These are phyloP conservation scores for Carnegiea gigantea DNA, from an alignment of 179 eudicot genomes.

Conservation along the genomic window DNA sequence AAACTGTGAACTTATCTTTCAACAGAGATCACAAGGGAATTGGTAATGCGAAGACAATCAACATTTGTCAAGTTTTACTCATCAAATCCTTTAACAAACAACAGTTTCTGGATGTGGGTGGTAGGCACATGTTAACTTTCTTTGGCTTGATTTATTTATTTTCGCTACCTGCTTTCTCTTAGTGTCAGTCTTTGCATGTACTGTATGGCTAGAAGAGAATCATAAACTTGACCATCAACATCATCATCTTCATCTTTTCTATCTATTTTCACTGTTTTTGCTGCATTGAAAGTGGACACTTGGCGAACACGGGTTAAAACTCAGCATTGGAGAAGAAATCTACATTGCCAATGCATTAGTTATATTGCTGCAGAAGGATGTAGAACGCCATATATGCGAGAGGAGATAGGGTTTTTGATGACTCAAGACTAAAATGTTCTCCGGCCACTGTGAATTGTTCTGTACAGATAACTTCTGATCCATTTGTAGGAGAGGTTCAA, in stretches of 20 bases:
- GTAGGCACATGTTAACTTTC: conserved; percentile 39
- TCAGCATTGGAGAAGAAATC: background rate
- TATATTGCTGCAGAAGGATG: background rate
- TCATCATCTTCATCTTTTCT: background rate
- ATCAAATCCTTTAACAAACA: conserved; percentile 58
- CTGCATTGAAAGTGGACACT: background rate
- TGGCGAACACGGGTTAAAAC: background rate
- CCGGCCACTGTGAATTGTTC: background rate
- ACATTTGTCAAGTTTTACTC: conserved; percentile 70
- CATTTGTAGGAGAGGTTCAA: background rate
- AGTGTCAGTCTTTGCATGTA: background rate
- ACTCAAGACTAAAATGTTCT: background rate
- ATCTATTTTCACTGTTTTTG: background rate
- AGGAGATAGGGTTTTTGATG: background rate
- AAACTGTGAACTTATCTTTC: conserved; percentile 17
- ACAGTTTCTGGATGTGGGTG: conserved; percentile 74
- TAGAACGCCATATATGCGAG: background rate
- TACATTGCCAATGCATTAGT: background rate
- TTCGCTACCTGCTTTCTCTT: background rate
- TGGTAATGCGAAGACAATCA: conserved; percentile 80
- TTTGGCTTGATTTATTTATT: background rate
- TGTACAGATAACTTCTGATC: background rate
- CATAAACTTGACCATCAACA: background rate
- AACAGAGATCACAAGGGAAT: conserved; percentile 79
- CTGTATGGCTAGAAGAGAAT: background rate